Base-by-base conservation (phyloP, 208 protist species). In the Leishmania major region DNA sequence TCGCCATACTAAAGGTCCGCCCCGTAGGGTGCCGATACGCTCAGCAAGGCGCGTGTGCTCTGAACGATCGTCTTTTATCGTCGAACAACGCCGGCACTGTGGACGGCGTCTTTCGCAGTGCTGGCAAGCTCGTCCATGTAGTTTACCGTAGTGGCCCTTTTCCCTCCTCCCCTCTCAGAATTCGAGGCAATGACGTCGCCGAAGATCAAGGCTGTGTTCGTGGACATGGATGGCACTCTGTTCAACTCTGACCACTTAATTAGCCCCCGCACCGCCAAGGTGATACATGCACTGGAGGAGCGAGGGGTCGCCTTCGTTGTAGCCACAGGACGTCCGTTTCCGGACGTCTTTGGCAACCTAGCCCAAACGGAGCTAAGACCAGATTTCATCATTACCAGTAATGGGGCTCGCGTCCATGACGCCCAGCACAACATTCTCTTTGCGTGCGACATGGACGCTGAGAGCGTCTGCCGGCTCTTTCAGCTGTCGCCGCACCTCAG, bases 321-420 rank as follows among this genome's bases (percentile, higher is more conserved):
- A 2, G 91, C 91, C 11, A 95, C 93, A 15, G 93, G 93, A 28
- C 89, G 93, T 1, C 87, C 93, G 0, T 89, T 85, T 69, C 84
- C 89, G 0, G 89, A 94, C 85, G 93, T 96, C 11, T 91, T 96
- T 72, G 83, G 72, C 47, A 92, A 85, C 59, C 83, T 96, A 5
- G 75, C 88, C 5, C 84, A 81, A 37, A 83, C 80, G 19, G 75
- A 70, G 1, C 75, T 96, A 25, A 22, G 85, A 2, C 90, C 90
- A 0, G 88, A 87, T 74, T 94, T 95, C 80, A 88, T 95, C 47
- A 90, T 96, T 62, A 93, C 93, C n/a, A 93, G 88, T 75, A 96
- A 96, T 82, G 93, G 93, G 0, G 89, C 88, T 11, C 89, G 91
- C 45, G 78, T 95, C 31, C 87, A 91, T 79, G 86, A 92, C 60